These are phyloP conservation scores for Acanthamoeba castellanii DNA, from an alignment of 208 protist genomes.

Conservation along the genomic window DNA sequence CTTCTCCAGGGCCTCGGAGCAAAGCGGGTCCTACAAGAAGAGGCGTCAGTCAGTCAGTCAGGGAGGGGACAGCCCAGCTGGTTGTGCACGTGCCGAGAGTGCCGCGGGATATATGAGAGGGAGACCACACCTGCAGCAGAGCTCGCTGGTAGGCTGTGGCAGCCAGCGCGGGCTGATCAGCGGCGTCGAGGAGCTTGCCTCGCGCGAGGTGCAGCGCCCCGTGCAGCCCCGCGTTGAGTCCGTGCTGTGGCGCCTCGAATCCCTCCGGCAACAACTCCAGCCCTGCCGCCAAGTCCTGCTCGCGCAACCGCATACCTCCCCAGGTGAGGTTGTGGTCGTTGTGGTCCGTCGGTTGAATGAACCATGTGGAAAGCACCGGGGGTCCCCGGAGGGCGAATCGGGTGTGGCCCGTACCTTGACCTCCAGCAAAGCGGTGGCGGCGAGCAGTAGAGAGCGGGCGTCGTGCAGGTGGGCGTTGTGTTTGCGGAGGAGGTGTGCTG, in stretches of 20 bases:
- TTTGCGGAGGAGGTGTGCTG: conserved; percentile 6
- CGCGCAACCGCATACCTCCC: too few relatives aligned
- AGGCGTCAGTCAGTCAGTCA: too few relatives aligned
- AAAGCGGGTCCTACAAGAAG: not conserved
- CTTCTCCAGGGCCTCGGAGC: conserved; percentile 17
- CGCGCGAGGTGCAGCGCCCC: not conserved
- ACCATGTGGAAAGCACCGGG: too few relatives aligned
- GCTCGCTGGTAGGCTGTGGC: not conserved
- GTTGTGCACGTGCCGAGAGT: not conserved
- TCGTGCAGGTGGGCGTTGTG: not conserved
- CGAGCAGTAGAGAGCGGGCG: not conserved
- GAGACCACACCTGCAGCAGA: not conserved
- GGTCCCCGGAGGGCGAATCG: too few relatives aligned
- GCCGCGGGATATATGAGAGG: not conserved
- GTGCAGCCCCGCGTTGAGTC: not conserved
- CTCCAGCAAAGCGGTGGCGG: not conserved
- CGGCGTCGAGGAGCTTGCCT: conserved; percentile 20
- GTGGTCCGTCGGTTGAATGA: too few relatives aligned
- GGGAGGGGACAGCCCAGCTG: not conserved
- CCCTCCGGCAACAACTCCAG: conserved; percentile 1
- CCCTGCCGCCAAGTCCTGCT: not conserved
- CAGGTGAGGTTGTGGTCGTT: too few relatives aligned
- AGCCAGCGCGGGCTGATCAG: not conserved
- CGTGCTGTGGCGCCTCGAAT: not conserved
- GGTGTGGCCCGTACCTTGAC: not conserved